phyloP scores from a whole-genome alignment of 257 asterid genomes.

The Solanum pinnatisectum region DNA sequence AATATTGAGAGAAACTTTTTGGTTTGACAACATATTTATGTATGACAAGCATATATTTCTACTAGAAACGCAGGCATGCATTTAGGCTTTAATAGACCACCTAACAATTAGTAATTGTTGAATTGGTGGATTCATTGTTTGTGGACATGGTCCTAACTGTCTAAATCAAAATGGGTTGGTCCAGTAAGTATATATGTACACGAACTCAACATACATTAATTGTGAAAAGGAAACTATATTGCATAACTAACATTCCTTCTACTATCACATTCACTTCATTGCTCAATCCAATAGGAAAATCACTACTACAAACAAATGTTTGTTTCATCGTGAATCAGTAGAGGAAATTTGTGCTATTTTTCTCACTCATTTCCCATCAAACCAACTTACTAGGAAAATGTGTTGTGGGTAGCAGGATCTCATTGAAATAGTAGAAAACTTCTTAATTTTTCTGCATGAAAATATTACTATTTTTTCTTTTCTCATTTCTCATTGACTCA shows the following conservation, averaged over 20 bases:
- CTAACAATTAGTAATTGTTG: background rate
- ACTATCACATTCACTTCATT: background rate
- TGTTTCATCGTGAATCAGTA: background rate
- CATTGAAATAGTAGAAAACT: background rate
- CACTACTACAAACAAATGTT: background rate
- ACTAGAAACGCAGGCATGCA: background rate
- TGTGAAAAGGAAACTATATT: background rate
- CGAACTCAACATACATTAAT: background rate
- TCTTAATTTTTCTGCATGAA: too few species aligned
- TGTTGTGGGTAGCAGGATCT: background rate
- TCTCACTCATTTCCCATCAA: background rate
- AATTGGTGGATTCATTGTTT: background rate
- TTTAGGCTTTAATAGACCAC: background rate
- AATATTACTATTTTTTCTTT: too few species aligned
- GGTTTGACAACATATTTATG: background rate
- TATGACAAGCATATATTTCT: background rate
- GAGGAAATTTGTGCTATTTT: background rate
- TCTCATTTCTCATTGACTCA: too few species aligned
- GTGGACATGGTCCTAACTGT: background rate
- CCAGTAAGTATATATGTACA: background rate
- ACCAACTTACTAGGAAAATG: too few species aligned
- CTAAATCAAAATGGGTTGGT: background rate
- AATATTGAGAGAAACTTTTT: background rate
- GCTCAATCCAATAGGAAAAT: background rate
- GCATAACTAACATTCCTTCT: background rate